Conservation (phyloP, 2,329 filamentous ascomycete species). For the Cercospora sp. region DNA sequence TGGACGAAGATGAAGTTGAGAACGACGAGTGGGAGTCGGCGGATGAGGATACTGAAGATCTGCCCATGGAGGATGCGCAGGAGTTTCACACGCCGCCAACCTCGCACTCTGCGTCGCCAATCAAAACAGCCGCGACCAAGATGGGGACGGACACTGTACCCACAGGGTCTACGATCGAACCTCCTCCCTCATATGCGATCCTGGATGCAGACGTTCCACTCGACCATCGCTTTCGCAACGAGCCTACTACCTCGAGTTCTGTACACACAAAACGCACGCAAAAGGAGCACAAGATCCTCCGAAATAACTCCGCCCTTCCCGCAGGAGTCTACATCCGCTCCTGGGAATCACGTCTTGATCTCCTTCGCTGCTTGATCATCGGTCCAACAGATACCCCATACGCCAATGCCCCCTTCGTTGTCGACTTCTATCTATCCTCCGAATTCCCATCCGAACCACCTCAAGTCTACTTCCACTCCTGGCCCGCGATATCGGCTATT, state of each 20-base stretch:
- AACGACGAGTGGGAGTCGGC: slow-evolving; percentile 46
- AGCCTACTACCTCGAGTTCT: slow-evolving; percentile 30
- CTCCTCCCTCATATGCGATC: slow-evolving; percentile 32
- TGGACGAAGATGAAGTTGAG: slow-evolving; percentile 47
- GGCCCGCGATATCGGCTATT: slow-evolving; percentile 42
- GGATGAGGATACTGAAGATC: slow-evolving; percentile 31
- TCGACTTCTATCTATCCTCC: slow-evolving; percentile 56
- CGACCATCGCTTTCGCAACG: slow-evolving; percentile 45
- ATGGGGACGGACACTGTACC: neutral
- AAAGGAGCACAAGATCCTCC: slow-evolving; percentile 61
- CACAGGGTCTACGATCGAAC: neutral
- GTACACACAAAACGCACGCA: slow-evolving; percentile 52
- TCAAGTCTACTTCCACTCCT: slow-evolving; percentile 60
- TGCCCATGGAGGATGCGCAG: slow-evolving; percentile 28
- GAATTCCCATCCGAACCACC: slow-evolving; percentile 56
- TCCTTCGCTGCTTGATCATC: slow-evolving; percentile 59
- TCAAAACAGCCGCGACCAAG: slow-evolving; percentile 4
- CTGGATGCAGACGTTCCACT: slow-evolving; percentile 47
- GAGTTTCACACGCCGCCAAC: slow-evolving; percentile 28
- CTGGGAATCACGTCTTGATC: slow-evolving; percentile 60
- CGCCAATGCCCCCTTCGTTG: slow-evolving; percentile 60
- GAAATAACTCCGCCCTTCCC: slow-evolving; percentile 50
- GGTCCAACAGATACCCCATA: slow-evolving; percentile 62
- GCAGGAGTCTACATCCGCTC: slow-evolving; percentile 58
- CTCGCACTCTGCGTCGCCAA: slow-evolving; percentile 27